Evolutionary conservation across 2,329 filamentous ascomycete genomes (phyloP), one percentile per base, ranked within the genome.

Genomic region (Cladophialophora immunda): DNA sequence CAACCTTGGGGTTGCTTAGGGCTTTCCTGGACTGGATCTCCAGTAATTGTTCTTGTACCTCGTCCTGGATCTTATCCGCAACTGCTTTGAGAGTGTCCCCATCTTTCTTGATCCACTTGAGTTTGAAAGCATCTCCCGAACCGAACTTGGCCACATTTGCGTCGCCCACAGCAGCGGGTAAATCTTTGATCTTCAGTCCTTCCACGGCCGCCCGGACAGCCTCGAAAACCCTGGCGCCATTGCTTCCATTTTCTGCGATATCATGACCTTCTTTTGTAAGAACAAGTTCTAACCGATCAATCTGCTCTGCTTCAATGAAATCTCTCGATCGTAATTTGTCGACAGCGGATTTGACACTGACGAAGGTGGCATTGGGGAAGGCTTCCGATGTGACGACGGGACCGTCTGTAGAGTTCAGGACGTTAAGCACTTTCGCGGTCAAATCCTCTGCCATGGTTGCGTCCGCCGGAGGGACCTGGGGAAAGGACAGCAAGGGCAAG

Each of bases 111-210:
- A 90, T 85, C 88, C 88, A 90, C 71, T 87, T 87, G 74, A 85
- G 83, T 79, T 87, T 96, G 84, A 98, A 97, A 36, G 94, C 94
- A 82, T 95, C 97, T 74, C 93, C 93, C 78, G 95, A 91, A n/a
- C 95, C 95, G 68, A 97, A 84, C 81, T 82, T 82, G 64, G 81
- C 81, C 58, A 78, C 80, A 30, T 82, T 80, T 29, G 70, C 66
- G 73, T 82, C 81, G 60, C 80, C 81, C 54, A 82, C 79, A 62
- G 82, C 75, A 60, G 78, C 78, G 34, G 82, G 81, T 64, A 94
- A 82, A 72, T 94, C 92, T 71, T 86, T 82, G 67, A 98, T 90
- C 71, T 91, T 91, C 78, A 97, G 84, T 25, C 93, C 94, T 76
- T 94, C 93, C 71, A 93, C 78, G 32, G 90, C 89, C 71, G 86